These are phyloP conservation scores for Aureobasidium sp. DNA, from an alignment of 2,329 filamentous ascomycete species.

Conservation along the genomic window DNA sequence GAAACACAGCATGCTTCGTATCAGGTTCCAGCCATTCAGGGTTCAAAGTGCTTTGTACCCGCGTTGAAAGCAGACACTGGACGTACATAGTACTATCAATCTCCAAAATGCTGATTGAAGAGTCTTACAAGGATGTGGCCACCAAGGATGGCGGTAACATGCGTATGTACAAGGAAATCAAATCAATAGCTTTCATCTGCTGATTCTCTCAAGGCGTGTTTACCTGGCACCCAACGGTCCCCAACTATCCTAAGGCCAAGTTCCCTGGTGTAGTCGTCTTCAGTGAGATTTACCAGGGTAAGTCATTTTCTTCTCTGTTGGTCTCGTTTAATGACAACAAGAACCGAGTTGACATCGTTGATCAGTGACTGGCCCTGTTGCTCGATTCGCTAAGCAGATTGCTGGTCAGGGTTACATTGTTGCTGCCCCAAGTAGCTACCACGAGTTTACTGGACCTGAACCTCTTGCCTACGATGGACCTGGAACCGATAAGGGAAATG, in stretches of 20 bases:
- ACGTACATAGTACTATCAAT: not conserved
- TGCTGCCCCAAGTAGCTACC: conserved; percentile 81
- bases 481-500: conserved; percentile 81
- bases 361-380: conserved; percentile 78
- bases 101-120: conserved; percentile 48
- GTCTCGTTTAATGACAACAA: not conserved
- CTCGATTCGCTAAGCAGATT: conserved; percentile 84
- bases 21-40: not conserved
- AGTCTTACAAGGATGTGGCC: conserved; percentile 50
- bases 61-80: not conserved
- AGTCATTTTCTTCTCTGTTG: not conserved
- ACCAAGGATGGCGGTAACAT: conserved; percentile 52
- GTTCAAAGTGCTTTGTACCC: not conserved
- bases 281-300: conserved; percentile 93
- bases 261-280: conserved; percentile 86
- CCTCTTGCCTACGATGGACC: conserved; percentile 76
- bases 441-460: conserved; percentile 84
- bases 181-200: not conserved
- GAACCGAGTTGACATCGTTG: not conserved
- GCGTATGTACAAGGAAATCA: conserved; percentile 32
- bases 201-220: conserved; percentile 60
- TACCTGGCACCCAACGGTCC: conserved; percentile 76
- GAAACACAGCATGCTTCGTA: not conserved
- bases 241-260: conserved; percentile 78
- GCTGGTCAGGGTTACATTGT: conserved; percentile 90